A percentile compares a stretch with the other conserved stretches of the same genome.
Conservation (phyloP, 169 alveolate genomes). For the Sarcocystis neurona region DNA sequence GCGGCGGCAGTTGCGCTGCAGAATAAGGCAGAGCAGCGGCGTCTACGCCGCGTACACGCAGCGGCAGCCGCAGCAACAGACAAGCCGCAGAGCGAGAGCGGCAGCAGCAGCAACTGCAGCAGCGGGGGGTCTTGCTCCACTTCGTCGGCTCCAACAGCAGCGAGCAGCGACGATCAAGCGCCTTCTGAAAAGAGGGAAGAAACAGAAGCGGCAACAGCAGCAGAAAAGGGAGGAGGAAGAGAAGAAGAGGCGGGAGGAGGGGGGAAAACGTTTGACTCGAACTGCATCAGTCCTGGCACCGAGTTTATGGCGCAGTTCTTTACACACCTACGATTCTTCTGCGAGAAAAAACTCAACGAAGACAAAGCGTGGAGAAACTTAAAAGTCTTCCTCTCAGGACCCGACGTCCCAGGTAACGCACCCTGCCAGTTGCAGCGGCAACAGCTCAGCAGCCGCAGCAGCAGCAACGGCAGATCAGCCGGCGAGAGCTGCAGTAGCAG, state of each 20-base stretch:
- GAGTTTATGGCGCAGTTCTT: conserved; percentile 94
- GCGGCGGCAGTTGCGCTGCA: conserved; percentile 50
- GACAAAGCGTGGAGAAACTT: conserved; percentile 90
- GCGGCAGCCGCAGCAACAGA: neutral
- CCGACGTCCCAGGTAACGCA: conserved; percentile 74
- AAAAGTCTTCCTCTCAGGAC: conserved; percentile 94
- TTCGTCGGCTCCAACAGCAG: too few species aligned
- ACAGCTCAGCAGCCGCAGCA: neutral
- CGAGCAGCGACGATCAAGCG: too few species aligned
- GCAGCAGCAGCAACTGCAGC: too few species aligned
- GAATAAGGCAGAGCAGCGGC: conserved; percentile 34
- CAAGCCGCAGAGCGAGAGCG: neutral
- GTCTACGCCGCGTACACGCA: conserved; percentile 12
- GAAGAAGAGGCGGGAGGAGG: neutral
- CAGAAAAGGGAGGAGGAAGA: neutral
- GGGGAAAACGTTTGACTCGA: conserved; percentile 91
- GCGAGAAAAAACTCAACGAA: conserved; percentile 87
- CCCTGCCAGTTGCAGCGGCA: too few species aligned
- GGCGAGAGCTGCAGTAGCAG: too few species aligned
- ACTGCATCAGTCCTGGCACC: conserved; percentile 99
- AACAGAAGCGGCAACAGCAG: neutral
- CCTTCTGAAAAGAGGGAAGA: too few species aligned
- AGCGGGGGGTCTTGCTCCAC: too few species aligned
- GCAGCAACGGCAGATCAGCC: too few species aligned
- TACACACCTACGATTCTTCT: conserved; percentile 78